Base-by-base conservation (phyloP, 331 rosid species). In the Pyrus hybrid region DNA sequence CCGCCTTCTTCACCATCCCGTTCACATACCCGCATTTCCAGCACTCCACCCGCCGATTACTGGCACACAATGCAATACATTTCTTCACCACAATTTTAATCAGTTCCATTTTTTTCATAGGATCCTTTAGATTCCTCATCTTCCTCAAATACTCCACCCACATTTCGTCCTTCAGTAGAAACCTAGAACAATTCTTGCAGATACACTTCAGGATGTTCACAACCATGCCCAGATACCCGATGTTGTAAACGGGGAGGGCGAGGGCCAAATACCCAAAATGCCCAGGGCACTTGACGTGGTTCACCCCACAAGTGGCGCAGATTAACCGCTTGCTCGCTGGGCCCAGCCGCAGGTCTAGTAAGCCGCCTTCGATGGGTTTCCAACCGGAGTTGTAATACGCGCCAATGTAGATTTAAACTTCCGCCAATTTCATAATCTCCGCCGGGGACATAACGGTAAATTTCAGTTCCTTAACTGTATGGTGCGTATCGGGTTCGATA, bases 141-240 rank as follows among this genome's bases (percentile, higher is more conserved):
- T 83, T 88, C 81, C 62, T 89, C 86, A 94, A 80, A 45, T 58
- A 74, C 2, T 70, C 83, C 76, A 66, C 83, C 22, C 81, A 82
- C 25, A 43, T 6, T 22, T 74, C 61, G 45, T 91, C 96, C 23
- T 77, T 81, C 33, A 94, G 76, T 69, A 91, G 91, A 81, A 90
- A 64, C n/a, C 96, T 84, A 71, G 96, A 88, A 87, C 98, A 94
- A 20, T 28, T 54, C 99, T 94, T 91, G 77, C 99, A 94, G 70
- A 91, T 88, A 82, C 96, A 94, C 92, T 94, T 94, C 71, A 94
- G 79, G 79, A 86, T 79, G 74, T 88, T 89, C 74, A 91, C 72
- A 57, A 90, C 79, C 13, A 78, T 68, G 80, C 71, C 65, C 25
- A 88, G 75, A 77, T 80, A 94, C 71, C 96, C 99, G 65, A 87